Percentiles rank a stretch among this genome's conserved stretches.
Evolutionary conservation across 164 flowering plant species (phyloP).

Genomic region (Tinospora cordifolia): DNA sequence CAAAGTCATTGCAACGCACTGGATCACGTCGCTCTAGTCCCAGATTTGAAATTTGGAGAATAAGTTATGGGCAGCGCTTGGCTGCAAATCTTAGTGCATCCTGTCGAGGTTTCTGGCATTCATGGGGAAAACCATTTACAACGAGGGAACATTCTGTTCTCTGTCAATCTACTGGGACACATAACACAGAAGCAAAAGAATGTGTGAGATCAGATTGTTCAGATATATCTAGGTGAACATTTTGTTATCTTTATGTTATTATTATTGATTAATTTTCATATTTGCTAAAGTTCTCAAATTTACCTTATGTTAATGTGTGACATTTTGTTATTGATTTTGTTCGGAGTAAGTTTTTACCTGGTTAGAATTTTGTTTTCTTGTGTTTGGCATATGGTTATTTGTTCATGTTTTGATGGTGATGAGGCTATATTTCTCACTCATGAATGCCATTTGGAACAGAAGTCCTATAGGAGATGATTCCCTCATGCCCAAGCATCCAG

Average conservation of each 20-base stretch:
- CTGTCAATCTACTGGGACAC: conserved; percentile 44
- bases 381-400: not conserved
- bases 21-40: conserved; percentile 20
- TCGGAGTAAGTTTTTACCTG: too few species aligned
- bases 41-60: conserved; percentile 30
- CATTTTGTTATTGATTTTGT: too few species aligned
- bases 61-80: conserved; percentile 23
- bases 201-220: conserved; percentile 34
- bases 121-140: conserved; percentile 26
- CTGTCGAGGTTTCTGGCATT: conserved; percentile 18
- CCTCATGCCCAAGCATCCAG: conserved; percentile 16
- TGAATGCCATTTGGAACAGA: conserved; percentile 23
- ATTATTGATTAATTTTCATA: too few species aligned
- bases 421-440: conserved; percentile 4
- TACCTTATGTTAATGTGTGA: too few species aligned
- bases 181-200: conserved; percentile 41
- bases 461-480: conserved; percentile 24
- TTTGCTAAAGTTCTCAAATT: too few species aligned
- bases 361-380: not conserved
- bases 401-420: not conserved
- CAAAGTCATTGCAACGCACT: conserved; percentile 28
- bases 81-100: conserved; percentile 23
- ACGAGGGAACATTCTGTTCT: conserved; percentile 28
- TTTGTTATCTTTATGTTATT: too few species aligned
- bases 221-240: conserved; percentile 36